Base-by-base conservation (phyloP, 441 rosid genomes). In the Macaranga tanarius region DNA sequence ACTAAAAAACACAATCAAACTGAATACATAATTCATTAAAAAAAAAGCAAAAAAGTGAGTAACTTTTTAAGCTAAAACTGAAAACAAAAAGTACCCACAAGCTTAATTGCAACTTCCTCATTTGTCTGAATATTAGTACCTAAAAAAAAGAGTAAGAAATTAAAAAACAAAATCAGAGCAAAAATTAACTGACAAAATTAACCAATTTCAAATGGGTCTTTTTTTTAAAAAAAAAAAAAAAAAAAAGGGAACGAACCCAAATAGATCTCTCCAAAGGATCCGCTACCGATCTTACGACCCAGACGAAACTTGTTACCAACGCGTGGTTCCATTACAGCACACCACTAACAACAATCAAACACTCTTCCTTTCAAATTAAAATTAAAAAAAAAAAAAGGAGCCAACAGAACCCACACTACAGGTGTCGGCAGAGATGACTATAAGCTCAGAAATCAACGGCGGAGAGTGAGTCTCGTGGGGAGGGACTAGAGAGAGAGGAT, bases 191-290 rank as follows among this genome's bases (percentile, higher is more conserved):
- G 10, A 47, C 6, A 65, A 20, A 42, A 26, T 1, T 17, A 20
- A 4, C 52, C 22, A 60, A 42, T 20, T 34, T 34, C 6, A 34
- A 0, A 34, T 34, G 38, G 38, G 38, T 34, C 6, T 31, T 28
- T 34, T 34, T 4, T 34, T 2, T 12, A 3, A 31, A 72, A 64
- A n/a, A 51, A 44, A 17, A 77, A 16, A 28, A 10, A 44, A 2
- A 11, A 67, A 71, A 51, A 56, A 7, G 17, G 16, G 45, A 55
- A 62, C 88, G 60, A 75, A 95, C 98, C 99, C 38, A 89, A 93
- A 86, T 90, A 89, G 90, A 95, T 93, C 92, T 95, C 98, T 52
- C 99, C 99, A 73, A 95, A 95, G 0, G 99, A 95, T 60, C 99
- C 99, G 77, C 98, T 89, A 22, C 99, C 99, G 85, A 95, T 95